These are phyloP conservation scores for Leccinum griseonigrum DNA, from an alignment of 1,284 basidiomycete species.

Conservation along the genomic window DNA sequence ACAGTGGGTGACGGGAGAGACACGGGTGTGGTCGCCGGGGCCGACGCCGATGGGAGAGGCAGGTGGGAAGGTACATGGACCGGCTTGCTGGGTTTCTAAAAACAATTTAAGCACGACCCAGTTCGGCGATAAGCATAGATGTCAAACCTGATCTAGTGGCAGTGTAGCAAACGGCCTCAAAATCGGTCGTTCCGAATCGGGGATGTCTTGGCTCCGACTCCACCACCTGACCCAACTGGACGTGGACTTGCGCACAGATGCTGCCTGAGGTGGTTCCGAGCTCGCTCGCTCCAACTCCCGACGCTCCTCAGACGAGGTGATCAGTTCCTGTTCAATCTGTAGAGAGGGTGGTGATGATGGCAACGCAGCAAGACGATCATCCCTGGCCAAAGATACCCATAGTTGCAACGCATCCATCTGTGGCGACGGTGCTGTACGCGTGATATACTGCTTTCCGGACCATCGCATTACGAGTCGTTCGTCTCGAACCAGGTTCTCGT, in stretches of 20 bases:
- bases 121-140: background rate
- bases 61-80: background rate
- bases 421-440: conserved; percentile 57
- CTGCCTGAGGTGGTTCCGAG: conserved; percentile 37
- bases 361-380: conserved; percentile 25
- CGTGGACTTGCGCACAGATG: conserved; percentile 42
- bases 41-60: conserved; percentile 22
- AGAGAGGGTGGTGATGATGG: conserved; percentile 33
- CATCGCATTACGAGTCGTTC: conserved; percentile 63
- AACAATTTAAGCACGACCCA: conserved; percentile 6
- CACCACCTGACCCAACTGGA: conserved; percentile 78
- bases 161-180: conserved; percentile 18
- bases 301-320: conserved; percentile 28
- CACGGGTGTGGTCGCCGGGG: conserved; percentile 28
- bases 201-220: conserved; percentile 51
- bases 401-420: conserved; percentile 62
- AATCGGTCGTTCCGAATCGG: conserved; percentile 21
- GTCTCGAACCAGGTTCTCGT: conserved; percentile 53
- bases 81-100: conserved; percentile 13
- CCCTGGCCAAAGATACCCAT: conserved; percentile 49
- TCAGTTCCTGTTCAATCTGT: conserved; percentile 32
- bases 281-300: conserved; percentile 29
- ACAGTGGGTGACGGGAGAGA: conserved; percentile 18
- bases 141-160: conserved; percentile 22
- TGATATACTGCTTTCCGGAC: conserved; percentile 66